Evolutionary conservation across 2,329 filamentous ascomycete genomes (phyloP), one percentile per base, ranked within the genome.

Genomic region (Monilinia laxa): DNA sequence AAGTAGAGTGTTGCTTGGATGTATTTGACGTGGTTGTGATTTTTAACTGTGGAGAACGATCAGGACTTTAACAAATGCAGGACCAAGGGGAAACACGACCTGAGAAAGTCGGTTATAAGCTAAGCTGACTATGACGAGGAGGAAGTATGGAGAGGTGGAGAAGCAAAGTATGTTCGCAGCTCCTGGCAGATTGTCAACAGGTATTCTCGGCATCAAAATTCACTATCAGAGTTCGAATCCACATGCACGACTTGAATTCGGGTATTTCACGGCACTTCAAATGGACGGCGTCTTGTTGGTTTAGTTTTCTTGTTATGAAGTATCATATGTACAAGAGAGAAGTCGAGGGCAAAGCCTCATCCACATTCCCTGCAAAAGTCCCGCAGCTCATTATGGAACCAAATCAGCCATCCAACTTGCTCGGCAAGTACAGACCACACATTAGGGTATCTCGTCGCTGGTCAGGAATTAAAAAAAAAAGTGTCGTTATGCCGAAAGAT

Each of bases 401-500:
- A 49, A 40, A 54, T 53, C 47, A 47, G 55, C 35, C 67, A 55
- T 67, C 64, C 25, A 69, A 66, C 67, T 67, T 62, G 62, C 65
- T 70, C 28, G 55, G 68, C 73, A 70, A 71, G 68, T 71, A 67
- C 65, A 72, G 65, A 71, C 60, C 57, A 68, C 68, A 67, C 52
- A 23, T 65, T 18, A 55, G 66, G 69, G 69, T 73, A 72, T 74
- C 56, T 64, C 67, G 63, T 59, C 68, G 64, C 65, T 67, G 53
- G 35, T 40, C 51, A 70, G 62, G 67, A 70, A 68, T 68, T 69
- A 69, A 69, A 67, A 67, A 69, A 67, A 67, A 72, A 73, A 57
- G 58, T 65, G 71, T 67, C 67, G 68, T 69, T 68, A 67, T 65
- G 73, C 72, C 72, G 71, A 72, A 73, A 42, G 38, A 49, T 64